A percentile compares a stretch with the other conserved stretches of the same genome.
phyloP scores from a whole-genome alignment of 441 rosid species.

The Theobroma grandiflorum region DNA sequence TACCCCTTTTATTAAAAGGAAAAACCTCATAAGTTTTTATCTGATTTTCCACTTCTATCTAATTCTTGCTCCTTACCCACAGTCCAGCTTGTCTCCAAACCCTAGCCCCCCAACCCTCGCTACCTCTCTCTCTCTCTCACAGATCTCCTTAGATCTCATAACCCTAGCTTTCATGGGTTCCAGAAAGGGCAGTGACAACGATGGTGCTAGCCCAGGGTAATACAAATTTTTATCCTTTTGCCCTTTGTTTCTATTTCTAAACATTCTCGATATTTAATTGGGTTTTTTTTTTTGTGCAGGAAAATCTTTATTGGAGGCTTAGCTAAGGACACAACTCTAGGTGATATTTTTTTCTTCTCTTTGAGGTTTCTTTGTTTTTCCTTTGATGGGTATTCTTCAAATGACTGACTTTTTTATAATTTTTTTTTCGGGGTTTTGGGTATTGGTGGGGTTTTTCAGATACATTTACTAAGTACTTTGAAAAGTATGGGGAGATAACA shows the following conservation, averaged over 20 bases:
- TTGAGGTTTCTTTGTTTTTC: neutral
- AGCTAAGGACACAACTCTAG: conserved; percentile 75
- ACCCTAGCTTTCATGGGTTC: conserved; percentile 21
- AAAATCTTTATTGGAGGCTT: conserved; percentile 94
- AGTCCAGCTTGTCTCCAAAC: neutral
- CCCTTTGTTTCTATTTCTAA: neutral
- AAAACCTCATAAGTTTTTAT: neutral
- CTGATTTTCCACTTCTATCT: neutral
- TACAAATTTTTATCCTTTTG: neutral
- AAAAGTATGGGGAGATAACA: conserved; percentile 81
- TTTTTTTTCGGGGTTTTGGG: neutral
- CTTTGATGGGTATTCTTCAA: conserved; percentile 10
- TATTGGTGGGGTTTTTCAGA: conserved; percentile 45
- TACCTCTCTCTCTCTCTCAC: neutral
- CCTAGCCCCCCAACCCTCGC: neutral
- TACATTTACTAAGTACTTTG: conserved; percentile 79
- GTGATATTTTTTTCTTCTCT: conserved; percentile 40
- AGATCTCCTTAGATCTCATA: conserved; percentile 13
- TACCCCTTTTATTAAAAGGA: too few relatives aligned
- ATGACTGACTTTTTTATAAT: neutral
- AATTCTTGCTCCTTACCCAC: neutral
- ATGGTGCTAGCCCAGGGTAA: conserved; percentile 30
- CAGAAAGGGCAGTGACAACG: conserved; percentile 12
- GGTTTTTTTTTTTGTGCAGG: conserved; percentile 41
- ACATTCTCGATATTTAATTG: neutral